A percentile compares a stretch with the other conserved stretches of the same genome.
Evolutionary conservation across 495 filamentous ascomycete species (phyloP).

Genomic region (Penicillium mononematosum): DNA sequence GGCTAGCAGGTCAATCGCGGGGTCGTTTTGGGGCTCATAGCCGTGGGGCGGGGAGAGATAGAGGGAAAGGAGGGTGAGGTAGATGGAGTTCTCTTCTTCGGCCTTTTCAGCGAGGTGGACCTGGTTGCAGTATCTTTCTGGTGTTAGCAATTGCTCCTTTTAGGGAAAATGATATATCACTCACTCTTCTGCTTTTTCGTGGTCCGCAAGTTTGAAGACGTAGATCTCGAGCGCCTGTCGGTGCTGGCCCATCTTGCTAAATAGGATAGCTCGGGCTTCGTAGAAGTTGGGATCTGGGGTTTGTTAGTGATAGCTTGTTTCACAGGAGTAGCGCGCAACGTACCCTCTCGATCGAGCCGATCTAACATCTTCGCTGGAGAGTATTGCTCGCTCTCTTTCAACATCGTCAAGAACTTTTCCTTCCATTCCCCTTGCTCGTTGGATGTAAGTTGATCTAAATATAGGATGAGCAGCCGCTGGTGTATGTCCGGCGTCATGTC

Average conservation of each 20-base stretch:
- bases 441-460: constrained; percentile 56
- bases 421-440: constrained; percentile 56
- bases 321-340: constrained; percentile 24
- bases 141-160: constrained; percentile 17
- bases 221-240: constrained; percentile 93
- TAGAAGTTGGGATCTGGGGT: constrained; percentile 74
- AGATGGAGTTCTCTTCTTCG: constrained; percentile 69
- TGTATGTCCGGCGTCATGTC: constrained; percentile 85
- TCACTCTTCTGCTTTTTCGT: constrained; percentile 88
- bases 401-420: constrained; percentile 66
- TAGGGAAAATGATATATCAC: constrained; percentile 5
- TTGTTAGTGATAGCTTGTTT: not conserved
- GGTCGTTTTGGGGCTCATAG: constrained; percentile 68
- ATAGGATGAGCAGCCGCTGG: constrained; percentile 74
- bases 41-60: constrained; percentile 82
- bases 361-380: constrained; percentile 71
- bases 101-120: constrained; percentile 65
- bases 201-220: constrained; percentile 87
- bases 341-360: constrained; percentile 76
- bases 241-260: constrained; percentile 94
- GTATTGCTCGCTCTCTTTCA: constrained; percentile 76
- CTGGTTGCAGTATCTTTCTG: constrained; percentile 78
- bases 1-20: constrained; percentile 82
- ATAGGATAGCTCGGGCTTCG: constrained; percentile 86
- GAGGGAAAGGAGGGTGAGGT: constrained; percentile 83